phyloP scores from a whole-genome alignment of 768 basidiomycete genomes.

The Xerocomus spinulosus region DNA sequence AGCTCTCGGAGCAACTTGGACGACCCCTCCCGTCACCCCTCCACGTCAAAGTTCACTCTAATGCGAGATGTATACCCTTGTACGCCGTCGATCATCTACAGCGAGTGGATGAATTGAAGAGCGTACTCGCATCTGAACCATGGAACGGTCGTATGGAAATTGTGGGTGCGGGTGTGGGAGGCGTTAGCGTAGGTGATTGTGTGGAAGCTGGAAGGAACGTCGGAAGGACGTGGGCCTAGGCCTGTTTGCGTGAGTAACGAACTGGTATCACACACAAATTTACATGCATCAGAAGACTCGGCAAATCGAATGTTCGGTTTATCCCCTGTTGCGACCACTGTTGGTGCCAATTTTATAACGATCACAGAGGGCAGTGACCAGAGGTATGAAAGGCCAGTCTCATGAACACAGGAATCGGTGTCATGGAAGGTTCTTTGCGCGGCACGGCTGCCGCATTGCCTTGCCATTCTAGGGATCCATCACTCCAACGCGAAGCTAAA shows the following conservation, averaged over 20 bases:
- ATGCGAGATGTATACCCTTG: conserved; percentile 75
- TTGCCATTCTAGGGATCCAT: conserved; percentile 12
- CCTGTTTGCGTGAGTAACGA: conserved; percentile 12
- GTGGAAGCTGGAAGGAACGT: conserved; percentile 65
- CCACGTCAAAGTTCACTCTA: conserved; percentile 47
- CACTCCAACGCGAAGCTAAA: conserved; percentile 15
- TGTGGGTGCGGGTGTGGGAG: conserved; percentile 80
- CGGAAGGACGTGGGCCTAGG: conserved; percentile 39
- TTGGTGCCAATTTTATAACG: conserved; percentile 11
- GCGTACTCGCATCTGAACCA: conserved; percentile 35
- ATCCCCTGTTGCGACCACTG: conserved; percentile 1
- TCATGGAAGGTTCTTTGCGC: conserved; percentile 8
- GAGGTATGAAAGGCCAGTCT: conserved; percentile 2
- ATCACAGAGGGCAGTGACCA: not conserved
- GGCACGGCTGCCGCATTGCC: conserved; percentile 24
- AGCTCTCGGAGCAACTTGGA: conserved; percentile 45
- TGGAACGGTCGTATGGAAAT: conserved; percentile 55
- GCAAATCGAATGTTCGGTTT: conserved; percentile 6
- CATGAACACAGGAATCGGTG: conserved; percentile 19
- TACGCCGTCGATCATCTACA: conserved; percentile 66
- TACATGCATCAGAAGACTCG: conserved; percentile 9
- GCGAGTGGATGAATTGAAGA: conserved; percentile 58
- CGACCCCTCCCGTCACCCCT: conserved; percentile 51
- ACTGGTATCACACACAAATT: conserved; percentile 9
- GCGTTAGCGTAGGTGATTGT: conserved; percentile 86